A percentile compares a stretch with the other conserved stretches of the same genome.
Evolutionary conservation across 306 rosid species (phyloP).

Genomic region (Astragalus membranaceus): DNA sequence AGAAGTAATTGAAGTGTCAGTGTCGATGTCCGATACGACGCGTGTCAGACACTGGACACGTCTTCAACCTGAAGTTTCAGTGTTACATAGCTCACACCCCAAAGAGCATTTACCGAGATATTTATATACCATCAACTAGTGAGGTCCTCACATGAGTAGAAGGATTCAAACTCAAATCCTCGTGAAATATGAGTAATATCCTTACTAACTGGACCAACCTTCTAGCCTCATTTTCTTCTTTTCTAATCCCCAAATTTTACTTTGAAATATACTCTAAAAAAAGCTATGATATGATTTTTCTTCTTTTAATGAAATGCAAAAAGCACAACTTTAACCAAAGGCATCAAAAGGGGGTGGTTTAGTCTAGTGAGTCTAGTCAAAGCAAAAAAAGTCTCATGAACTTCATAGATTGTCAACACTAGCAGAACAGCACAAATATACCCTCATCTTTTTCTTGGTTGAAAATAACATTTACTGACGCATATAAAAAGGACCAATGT

Average conservation of each 20-base stretch:
- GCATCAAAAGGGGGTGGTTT: conserved; percentile 45
- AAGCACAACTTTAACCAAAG: conserved; percentile 56
- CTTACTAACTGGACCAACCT: too few relatives aligned
- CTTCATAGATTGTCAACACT: conserved; percentile 27
- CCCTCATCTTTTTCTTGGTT: conserved; percentile 14
- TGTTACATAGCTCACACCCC: too few relatives aligned
- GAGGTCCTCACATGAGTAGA: too few relatives aligned
- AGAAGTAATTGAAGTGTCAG: too few relatives aligned
- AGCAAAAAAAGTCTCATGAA: conserved; percentile 25
- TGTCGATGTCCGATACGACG: too few relatives aligned
- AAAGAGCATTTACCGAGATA: too few relatives aligned
- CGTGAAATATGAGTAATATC: too few relatives aligned
- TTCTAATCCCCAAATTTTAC: conserved; percentile 29
- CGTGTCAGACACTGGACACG: too few relatives aligned
- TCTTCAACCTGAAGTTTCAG: too few relatives aligned
- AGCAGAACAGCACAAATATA: conserved; percentile 23
- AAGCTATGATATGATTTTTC: conserved; percentile 48
- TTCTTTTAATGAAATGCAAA: conserved; percentile 77
- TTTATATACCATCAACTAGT: too few relatives aligned
- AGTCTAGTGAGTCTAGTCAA: conserved; percentile 36
- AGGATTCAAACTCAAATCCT: too few relatives aligned
- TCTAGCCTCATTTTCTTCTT: not conserved
- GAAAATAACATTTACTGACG: conserved; percentile 26
- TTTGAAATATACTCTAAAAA: conserved; percentile 38
- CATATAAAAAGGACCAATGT: conserved; percentile 17